Percentiles rank a stretch among this genome's conserved stretches.
Evolutionary conservation across 331 rosid genomes (phyloP).

Genomic region (Dryas integrifolia): DNA sequence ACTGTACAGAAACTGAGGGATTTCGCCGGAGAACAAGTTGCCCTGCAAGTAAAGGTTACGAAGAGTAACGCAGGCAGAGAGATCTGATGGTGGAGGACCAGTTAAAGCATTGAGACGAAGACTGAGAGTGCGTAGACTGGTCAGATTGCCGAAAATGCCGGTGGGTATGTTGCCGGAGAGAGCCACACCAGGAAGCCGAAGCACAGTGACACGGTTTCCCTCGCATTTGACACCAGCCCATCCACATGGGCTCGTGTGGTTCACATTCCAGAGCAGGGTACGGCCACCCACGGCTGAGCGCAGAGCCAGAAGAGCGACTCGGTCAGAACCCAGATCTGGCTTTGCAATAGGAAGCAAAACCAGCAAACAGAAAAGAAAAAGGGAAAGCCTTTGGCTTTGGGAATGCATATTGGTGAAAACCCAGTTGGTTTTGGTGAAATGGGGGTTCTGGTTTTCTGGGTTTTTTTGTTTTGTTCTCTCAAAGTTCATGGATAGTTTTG

Average conservation of each 20-base stretch:
- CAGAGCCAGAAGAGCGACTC: slow-evolving; percentile 62
- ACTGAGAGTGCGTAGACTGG: slow-evolving; percentile 67
- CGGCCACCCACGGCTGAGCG: slow-evolving; percentile 77
- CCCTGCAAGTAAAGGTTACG: slow-evolving; percentile 85
- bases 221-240: slow-evolving; percentile 82
- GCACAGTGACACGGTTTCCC: slow-evolving; percentile 43
- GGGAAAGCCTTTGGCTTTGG: slow-evolving; percentile 7
- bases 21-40: slow-evolving; percentile 56
- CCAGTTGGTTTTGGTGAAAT: slow-evolving; percentile 8
- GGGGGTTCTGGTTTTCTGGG: neutral
- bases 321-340: slow-evolving; percentile 67
- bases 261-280: slow-evolving; percentile 63
- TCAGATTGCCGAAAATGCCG: slow-evolving; percentile 60
- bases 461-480: slow-evolving; percentile 6
- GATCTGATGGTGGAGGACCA: slow-evolving; percentile 74
- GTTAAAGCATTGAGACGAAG: slow-evolving; percentile 74
- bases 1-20: slow-evolving; percentile 50
- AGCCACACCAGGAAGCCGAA: slow-evolving; percentile 78
- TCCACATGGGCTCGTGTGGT: slow-evolving; percentile 40
- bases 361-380: slow-evolving; percentile 14
- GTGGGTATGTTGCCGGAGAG: slow-evolving; percentile 63
- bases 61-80: slow-evolving; percentile 51
- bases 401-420: slow-evolving; percentile 15
- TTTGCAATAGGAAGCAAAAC: slow-evolving; percentile 29
- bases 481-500: slow-evolving; percentile 20